phyloP scores from a whole-genome alignment of 306 rosid genomes.

The Coriaria nepalensis region DNA sequence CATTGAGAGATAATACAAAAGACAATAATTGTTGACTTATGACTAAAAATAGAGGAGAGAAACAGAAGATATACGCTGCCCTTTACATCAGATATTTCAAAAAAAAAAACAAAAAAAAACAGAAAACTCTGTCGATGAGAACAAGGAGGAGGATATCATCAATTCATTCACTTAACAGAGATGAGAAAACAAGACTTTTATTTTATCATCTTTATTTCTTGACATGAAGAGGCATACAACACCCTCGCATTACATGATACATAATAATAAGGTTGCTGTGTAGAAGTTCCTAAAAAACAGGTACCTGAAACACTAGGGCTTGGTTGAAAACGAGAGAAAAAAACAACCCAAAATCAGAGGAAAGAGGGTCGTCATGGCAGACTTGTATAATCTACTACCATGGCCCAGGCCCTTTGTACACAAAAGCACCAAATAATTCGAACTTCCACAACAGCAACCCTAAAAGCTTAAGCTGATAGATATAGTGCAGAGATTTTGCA shows the following conservation, averaged over 20 bases:
- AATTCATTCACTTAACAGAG: no score
- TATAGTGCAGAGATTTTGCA: no score
- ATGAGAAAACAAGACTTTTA: no score
- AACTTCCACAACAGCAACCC: constrained; percentile 29
- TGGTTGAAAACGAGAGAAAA: constrained; percentile 27
- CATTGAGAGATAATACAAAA: no score
- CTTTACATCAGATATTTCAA: no score
- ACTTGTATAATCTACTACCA: constrained; percentile 41
- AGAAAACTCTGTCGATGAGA: no score
- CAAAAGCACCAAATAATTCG: constrained; percentile 35
- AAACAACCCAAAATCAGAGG: constrained; percentile 22
- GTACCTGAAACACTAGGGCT: constrained; percentile 39
- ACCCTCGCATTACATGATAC: constrained; percentile 26
- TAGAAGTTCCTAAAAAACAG: constrained; percentile 26
- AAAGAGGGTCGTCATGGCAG: constrained; percentile 41
- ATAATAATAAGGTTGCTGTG: constrained; percentile 21
- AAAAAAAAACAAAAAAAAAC: no score
- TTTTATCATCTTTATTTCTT: no score
- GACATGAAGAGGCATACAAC: constrained; percentile 17
- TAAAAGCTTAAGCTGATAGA: background rate
- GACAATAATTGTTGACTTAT: no score
- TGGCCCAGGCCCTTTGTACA: constrained; percentile 49
- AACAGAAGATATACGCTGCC: no score
- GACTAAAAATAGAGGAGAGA: no score
- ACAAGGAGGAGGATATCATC: no score